Base-by-base conservation (phyloP, 768 basidiomycete genomes). In the Leccinum boreale region DNA sequence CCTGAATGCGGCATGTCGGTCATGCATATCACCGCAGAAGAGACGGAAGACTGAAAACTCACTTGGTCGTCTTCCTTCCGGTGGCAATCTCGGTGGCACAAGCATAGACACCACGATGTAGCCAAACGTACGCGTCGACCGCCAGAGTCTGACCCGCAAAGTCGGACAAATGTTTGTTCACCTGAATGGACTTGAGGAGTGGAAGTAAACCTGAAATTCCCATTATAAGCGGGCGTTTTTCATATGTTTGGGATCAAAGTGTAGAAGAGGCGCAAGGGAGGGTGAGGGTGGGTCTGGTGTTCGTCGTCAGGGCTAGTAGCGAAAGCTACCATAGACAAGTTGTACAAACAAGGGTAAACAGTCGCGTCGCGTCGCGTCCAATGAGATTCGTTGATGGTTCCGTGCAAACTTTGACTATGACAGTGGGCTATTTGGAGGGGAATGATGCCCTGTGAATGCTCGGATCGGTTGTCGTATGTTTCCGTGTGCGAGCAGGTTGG, bases 71-170 rank as follows among this genome's bases (percentile, higher is more conserved):
- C 55, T 72, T 75, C 71, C 85, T 88, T 15, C 94, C 94, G 0
- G 86, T 90, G 11, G 93, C 94, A 46, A 99, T 74, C 60, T 98
- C 94, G 11, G 89, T 84, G 48, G 96, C 90, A 75, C 97, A 99
- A 1, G 89, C 80, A 70, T 90, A 94, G 7, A 91, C 85, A 8
- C 94, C 96, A 65, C 87, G 84, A 67, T 94, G 92, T 39, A 95
- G 77, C 92, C 92, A 94, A 56, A 94, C 94, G 71, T 99, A 99
- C 44, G 87, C 95, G 76, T 98, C 96, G 42, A 98, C 87, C 1
- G 92, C 96, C 35, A 98, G 74, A 2, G 87, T 92, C 69, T 94
- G 85, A 14, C 92, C 94, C 48, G 83, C 73, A 68, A 89, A 93
- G 56, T 94, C 90, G 3, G 85, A 87, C 55, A 98, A 81, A 63